phyloP scores from a whole-genome alignment of 2,329 filamentous ascomycete species.

The Stemphylium lycopersici region DNA sequence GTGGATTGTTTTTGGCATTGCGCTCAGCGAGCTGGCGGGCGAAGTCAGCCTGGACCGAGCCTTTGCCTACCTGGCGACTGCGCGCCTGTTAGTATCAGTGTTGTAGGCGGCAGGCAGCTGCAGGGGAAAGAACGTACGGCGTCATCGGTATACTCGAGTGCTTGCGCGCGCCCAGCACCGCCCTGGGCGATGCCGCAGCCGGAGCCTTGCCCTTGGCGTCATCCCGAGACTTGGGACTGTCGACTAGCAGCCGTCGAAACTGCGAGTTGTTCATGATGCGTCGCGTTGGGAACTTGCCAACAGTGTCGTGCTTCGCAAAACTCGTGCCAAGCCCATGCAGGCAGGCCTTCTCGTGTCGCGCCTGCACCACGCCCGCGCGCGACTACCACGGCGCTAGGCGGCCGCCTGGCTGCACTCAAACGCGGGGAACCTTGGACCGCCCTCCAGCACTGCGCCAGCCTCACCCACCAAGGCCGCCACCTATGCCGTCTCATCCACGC shows the following conservation, averaged over 20 bases:
- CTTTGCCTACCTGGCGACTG: slow-evolving; percentile 68
- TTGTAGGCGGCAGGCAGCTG: neutral
- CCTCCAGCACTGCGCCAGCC: slow-evolving; percentile 5
- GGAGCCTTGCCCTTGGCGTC: slow-evolving; percentile 34
- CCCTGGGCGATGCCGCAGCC: slow-evolving; percentile 41
- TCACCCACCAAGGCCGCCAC: neutral
- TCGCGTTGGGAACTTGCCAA: slow-evolving; percentile 1
- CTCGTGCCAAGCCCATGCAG: slow-evolving; percentile 8
- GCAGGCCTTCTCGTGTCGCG: slow-evolving; percentile 4
- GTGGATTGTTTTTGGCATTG: slow-evolving; percentile 59
- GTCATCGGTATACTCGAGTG: slow-evolving; percentile 91
- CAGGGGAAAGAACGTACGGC: slow-evolving; percentile 65
- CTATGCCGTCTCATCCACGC: neutral
- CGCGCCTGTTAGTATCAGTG: slow-evolving; percentile 11
- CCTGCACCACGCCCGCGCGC: neutral
- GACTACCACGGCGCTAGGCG: neutral
- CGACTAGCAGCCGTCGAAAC: slow-evolving; percentile 75
- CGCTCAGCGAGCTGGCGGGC: slow-evolving; percentile 82
- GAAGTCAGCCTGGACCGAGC: slow-evolving; percentile 69
- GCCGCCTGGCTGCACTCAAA: slow-evolving; percentile 4
- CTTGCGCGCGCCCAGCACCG: slow-evolving; percentile 75
- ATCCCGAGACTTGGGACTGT: slow-evolving; percentile 53
- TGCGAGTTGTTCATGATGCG: slow-evolving; percentile 88
- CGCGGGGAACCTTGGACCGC: slow-evolving; percentile 11
- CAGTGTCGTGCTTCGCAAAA: slow-evolving; percentile 8